Percentiles rank a stretch among this genome's conserved stretches.
phyloP scores from a whole-genome alignment of 306 rosid species.

The Fragaria ananassa region DNA sequence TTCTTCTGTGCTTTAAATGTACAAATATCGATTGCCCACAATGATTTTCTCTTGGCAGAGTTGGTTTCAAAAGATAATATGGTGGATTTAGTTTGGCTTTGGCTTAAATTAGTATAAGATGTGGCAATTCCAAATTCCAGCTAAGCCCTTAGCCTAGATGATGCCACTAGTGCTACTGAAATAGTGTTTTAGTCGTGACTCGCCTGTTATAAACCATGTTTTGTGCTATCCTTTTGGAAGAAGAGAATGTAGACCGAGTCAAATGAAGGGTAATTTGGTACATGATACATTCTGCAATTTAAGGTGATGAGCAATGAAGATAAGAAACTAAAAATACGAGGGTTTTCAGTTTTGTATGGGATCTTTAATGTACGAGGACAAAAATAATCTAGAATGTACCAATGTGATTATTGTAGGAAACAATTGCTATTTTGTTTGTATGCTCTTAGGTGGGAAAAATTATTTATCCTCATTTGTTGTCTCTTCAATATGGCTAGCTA shows the following conservation, averaged over 20 bases:
- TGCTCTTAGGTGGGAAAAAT: not conserved
- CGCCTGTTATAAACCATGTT: slow-evolving; percentile 2
- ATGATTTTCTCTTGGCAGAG: not conserved
- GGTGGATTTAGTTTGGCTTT: not conserved
- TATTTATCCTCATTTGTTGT: not conserved
- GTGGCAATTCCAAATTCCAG: not conserved
- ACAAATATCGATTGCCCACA: not conserved
- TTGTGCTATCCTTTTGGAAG: not conserved
- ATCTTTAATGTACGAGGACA: not conserved
- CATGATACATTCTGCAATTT: not conserved
- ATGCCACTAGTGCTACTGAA: not conserved
- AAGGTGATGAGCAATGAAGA: not conserved
- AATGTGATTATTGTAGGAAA: not conserved
- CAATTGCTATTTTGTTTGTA: not conserved
- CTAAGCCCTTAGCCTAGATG: not conserved
- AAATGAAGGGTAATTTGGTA: not conserved
- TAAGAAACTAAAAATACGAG: not conserved
- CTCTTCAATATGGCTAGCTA: not conserved
- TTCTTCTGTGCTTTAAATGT: not conserved
- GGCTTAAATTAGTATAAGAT: not conserved
- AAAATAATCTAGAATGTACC: not conserved
- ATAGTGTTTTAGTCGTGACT: too few relatives aligned
- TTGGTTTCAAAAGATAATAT: not conserved
- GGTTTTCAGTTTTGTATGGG: not conserved
- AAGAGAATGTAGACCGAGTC: not conserved